Percentiles rank a stretch among this genome's conserved stretches.
Conservation (phyloP, 23 red algal genomes). For the Gracilaria gracilis region DNA sequence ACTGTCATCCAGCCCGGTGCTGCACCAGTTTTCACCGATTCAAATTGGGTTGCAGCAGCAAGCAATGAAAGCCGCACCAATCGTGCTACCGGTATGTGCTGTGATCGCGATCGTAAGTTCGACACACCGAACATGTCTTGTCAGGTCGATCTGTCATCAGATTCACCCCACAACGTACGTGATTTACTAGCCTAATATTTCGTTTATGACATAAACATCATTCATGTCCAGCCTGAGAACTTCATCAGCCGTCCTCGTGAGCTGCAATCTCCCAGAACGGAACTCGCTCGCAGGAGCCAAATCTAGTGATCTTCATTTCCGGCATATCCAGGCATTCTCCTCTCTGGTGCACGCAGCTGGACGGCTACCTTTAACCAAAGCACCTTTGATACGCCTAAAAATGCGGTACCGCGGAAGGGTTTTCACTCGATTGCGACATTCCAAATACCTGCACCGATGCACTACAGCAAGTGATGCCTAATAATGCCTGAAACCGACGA, state of each 20-base stretch:
- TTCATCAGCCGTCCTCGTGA: not conserved
- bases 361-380: too few species aligned
- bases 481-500: too few species aligned
- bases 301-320: not conserved
- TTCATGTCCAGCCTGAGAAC: not conserved
- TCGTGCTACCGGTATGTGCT: not conserved
- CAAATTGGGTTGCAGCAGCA: not conserved
- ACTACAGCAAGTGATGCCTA: too few species aligned
- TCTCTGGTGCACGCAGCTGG: not conserved
- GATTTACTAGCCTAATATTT: not conserved
- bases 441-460: not conserved
- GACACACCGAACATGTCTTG: not conserved
- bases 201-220: not conserved
- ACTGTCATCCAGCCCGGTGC: not conserved
- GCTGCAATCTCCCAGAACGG: not conserved
- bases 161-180: not conserved
- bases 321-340: not conserved
- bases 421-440: not conserved
- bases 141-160: not conserved
- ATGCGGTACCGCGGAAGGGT: not conserved
- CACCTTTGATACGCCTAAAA: too few species aligned
- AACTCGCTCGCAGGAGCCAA: not conserved
- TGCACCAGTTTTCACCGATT: not conserved
- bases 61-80: not conserved
- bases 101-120: not conserved